Base-by-base conservation (phyloP, 2,329 filamentous ascomycete genomes). In the Paracamarosporium sp. region DNA sequence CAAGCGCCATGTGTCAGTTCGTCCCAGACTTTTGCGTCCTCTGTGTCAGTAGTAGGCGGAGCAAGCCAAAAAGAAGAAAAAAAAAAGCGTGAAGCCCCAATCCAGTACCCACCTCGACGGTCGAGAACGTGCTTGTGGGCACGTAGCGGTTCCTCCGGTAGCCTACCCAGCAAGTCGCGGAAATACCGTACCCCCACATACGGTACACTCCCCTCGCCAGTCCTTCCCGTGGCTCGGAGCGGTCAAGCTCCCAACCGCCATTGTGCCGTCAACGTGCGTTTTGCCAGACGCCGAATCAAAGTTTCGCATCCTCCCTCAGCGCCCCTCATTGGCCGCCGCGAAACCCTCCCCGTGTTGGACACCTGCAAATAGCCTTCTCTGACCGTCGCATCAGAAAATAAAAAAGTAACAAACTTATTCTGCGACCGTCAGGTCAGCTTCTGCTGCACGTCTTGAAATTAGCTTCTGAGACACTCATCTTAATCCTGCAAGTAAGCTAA, bases 221-320 rank as follows among this genome's bases (percentile, higher is more conserved):
- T 47, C 44, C 24, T 27, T 47, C 30, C 44, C 43, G 15, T 44
- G 20, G 40, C 22, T 27, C 4, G 20, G 28, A 35, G 9, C 17
- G 12, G 30, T 25, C 31, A 48, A 35, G 47, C 47, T 50, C 30
- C 47, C 40, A 30, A 25, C 38, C 24, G 33, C 33, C 47, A 40
- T 33, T 13, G 46, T 50, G 46, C 33, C 17, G 33, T 22, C 31
- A 50, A 50, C 46, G 47, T 50, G 47, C 24, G 47, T 20, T 28
- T 30, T 20, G 46, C 46, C 46, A 48, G 28, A 33, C 20, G 45
- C 3, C 17, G n/a, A 48, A 33, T 40, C 17, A 22, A 11, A 20
- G 17, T 40, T 40, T 20, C 17, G 4, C 36, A n/a, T n/a, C n/a
- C n/a, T n/a, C n/a, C n/a, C n/a, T n/a, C n/a, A n/a, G n/a, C n/a